phyloP scores from a whole-genome alignment of 2,329 filamentous ascomycete genomes.

The Aspergillus latus region DNA sequence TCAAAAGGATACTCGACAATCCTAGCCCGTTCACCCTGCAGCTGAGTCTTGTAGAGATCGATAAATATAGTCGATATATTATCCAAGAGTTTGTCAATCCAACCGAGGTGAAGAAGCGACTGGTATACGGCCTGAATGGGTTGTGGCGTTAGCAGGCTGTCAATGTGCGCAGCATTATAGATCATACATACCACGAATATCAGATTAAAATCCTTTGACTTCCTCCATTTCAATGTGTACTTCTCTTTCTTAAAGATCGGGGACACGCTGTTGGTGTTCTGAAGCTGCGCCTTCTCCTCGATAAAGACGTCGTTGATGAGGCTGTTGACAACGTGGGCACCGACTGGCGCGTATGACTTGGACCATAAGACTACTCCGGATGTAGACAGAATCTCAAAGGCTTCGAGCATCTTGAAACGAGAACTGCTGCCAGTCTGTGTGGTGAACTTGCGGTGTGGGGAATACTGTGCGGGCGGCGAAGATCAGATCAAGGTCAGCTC shows the following conservation, averaged over 20 bases:
- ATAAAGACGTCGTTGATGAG: conserved; percentile 97
- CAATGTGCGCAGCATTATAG: conserved; percentile 2
- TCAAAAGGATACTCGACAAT: conserved; percentile 83
- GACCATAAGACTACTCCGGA: conserved; percentile 98
- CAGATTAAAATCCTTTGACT: conserved; percentile 85
- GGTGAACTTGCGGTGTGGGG: conserved; percentile 18
- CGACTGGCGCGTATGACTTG: conserved; percentile 76
- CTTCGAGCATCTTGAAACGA: conserved; percentile 73
- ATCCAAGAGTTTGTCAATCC: conserved; percentile 95
- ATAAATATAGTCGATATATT: conserved; percentile 92
- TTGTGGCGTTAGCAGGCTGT: conserved; percentile 18
- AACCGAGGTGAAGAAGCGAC: conserved; percentile 88
- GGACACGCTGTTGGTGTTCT: conserved; percentile 60
- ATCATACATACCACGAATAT: conserved; percentile 78
- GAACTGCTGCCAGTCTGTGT: conserved; percentile 1
- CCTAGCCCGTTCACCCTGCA: conserved; percentile 77
- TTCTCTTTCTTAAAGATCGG: conserved; percentile 85
- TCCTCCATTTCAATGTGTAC: conserved; percentile 92
- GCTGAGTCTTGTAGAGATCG: conserved; percentile 82
- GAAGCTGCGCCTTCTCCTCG: conserved; percentile 75
- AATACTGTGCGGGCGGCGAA: conserved; percentile 23
- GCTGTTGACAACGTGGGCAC: conserved; percentile 81
- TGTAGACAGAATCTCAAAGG: conserved; percentile 93
- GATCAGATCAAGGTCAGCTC: conserved; percentile 14
- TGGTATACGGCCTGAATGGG: conserved; percentile 81